phyloP scores from a whole-genome alignment of 352 stramenopile genomes.

The Pythium grandisporangium region DNA sequence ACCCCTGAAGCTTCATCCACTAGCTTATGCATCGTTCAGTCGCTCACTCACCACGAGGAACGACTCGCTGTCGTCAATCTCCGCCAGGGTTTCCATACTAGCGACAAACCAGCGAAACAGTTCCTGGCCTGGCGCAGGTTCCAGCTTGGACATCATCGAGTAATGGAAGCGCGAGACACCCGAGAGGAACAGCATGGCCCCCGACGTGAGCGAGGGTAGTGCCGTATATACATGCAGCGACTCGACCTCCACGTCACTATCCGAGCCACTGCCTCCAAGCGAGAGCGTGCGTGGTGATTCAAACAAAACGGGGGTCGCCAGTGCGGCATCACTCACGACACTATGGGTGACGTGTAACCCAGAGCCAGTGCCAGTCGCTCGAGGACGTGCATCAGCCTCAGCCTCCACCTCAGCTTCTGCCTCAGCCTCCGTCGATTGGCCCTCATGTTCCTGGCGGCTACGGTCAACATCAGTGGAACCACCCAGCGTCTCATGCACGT shows the following conservation, averaged over 20 bases:
- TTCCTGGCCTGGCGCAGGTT: constrained; percentile 14
- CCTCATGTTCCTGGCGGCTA: too few species aligned
- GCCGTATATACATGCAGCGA: constrained; percentile 48
- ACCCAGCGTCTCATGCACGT: constrained; percentile 47
- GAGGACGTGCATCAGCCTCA: too few species aligned
- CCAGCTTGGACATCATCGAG: constrained; percentile 54
- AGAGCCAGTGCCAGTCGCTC: too few species aligned
- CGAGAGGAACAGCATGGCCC: constrained; percentile 39
- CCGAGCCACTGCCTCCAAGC: constrained; percentile 4
- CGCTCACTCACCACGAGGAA: constrained; percentile 25
- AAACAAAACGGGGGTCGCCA: constrained; percentile 27
- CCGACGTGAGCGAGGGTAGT: constrained; percentile 37
- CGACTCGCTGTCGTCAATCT: constrained; percentile 24
- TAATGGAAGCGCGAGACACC: constrained; percentile 46
- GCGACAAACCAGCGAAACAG: constrained; percentile 48
- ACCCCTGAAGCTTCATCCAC: too few species aligned
- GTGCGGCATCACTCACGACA: constrained; percentile 29
- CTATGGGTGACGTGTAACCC: constrained; percentile 27
- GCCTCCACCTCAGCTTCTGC: too few species aligned
- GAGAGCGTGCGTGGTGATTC: constrained; percentile 4
- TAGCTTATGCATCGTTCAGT: not conserved
- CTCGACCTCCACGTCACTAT: constrained; percentile 23
- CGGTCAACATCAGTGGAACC: constrained; percentile 20
- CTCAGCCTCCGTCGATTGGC: too few species aligned
- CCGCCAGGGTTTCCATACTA: constrained; percentile 34